Evolutionary conservation across 495 filamentous ascomycete species (phyloP).

Genomic region (Podospora didyma): DNA sequence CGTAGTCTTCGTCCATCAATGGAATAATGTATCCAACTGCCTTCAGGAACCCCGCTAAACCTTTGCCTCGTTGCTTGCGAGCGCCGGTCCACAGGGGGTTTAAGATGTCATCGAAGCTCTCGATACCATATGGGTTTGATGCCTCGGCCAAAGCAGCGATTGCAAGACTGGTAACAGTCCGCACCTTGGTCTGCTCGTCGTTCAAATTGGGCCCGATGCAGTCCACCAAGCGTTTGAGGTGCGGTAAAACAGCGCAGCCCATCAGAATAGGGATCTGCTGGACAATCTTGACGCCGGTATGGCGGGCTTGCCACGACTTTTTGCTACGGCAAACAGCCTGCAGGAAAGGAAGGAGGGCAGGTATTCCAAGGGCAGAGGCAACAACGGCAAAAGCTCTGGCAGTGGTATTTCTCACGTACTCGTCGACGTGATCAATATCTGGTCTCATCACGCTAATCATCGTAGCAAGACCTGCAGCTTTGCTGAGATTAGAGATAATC

Average conservation of each 20-base stretch:
- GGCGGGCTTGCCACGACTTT: slow-evolving; percentile 97
- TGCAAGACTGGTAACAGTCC: slow-evolving; percentile 91
- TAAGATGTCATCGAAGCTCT: slow-evolving; percentile 95
- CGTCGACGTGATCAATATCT: slow-evolving; percentile 97
- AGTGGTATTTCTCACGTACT: slow-evolving; percentile 99
- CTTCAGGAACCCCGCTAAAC: slow-evolving; percentile 92
- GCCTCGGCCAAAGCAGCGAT: slow-evolving; percentile 96
- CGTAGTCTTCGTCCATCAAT: slow-evolving; percentile 98
- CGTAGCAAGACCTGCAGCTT: slow-evolving; percentile 93
- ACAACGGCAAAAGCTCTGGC: slow-evolving; percentile 97
- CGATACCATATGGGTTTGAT: slow-evolving; percentile 97
- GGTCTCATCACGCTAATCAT: slow-evolving; percentile 99
- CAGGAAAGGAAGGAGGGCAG: slow-evolving; percentile 89
- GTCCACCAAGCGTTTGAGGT: slow-evolving; percentile 93
- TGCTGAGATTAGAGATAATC: slow-evolving; percentile 96
- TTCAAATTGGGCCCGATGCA: slow-evolving; percentile 94
- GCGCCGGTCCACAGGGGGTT: slow-evolving; percentile 97
- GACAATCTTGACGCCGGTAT: slow-evolving; percentile 99
- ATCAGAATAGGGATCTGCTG: slow-evolving; percentile 99
- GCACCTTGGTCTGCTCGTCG: slow-evolving; percentile 96
- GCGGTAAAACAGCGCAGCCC: slow-evolving; percentile 95
- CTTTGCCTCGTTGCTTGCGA: slow-evolving; percentile 92
- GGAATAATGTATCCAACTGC: slow-evolving; percentile 98
- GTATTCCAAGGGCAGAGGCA: slow-evolving; percentile 93
- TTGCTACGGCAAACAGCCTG: slow-evolving; percentile 95